Percentiles rank a stretch among this genome's conserved stretches.
Evolutionary conservation across 345 rosid genomes (phyloP).

Genomic region (Nephelium lappaceum): DNA sequence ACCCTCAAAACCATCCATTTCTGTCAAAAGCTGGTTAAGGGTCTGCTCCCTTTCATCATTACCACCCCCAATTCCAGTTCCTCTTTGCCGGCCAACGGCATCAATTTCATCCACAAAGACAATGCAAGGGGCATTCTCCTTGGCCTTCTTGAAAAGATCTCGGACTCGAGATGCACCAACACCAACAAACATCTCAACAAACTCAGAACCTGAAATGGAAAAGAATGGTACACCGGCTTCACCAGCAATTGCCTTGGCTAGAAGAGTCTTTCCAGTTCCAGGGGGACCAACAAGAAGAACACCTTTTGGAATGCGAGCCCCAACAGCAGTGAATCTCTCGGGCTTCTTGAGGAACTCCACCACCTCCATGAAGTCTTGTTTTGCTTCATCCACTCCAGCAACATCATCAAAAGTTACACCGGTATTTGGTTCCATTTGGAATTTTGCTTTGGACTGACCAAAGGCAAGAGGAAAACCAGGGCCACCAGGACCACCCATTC

Average conservation of each 20-base stretch:
- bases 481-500: conserved; percentile 99
- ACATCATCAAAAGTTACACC: conserved; percentile 99
- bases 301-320: conserved; percentile 96
- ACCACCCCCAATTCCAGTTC: conserved; percentile 97
- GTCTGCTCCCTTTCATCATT: conserved; percentile 99
- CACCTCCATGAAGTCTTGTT: conserved; percentile 99
- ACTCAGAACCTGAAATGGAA: conserved; percentile 97
- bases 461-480: conserved; percentile 86
- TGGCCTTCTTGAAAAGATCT: conserved; percentile 94
- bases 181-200: conserved; percentile 98
- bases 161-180: conserved; percentile 98
- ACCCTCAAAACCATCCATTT: conserved; percentile 99
- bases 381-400: conserved; percentile 99
- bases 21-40: conserved; percentile 92
- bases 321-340: conserved; percentile 96
- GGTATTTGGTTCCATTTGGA: conserved; percentile 98
- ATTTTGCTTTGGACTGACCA: conserved; percentile 97
- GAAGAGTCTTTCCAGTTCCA: conserved; percentile 98
- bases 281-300: conserved; percentile 99
- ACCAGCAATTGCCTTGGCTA: conserved; percentile 99
- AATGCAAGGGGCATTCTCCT: conserved; percentile 94
- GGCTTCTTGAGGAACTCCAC: conserved; percentile 98
- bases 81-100: conserved; percentile 96
- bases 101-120: conserved; percentile 99
- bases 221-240: conserved; percentile 99